phyloP scores from a whole-genome alignment of 2,329 filamentous ascomycete genomes.

The Diaporthe ilicicola region DNA sequence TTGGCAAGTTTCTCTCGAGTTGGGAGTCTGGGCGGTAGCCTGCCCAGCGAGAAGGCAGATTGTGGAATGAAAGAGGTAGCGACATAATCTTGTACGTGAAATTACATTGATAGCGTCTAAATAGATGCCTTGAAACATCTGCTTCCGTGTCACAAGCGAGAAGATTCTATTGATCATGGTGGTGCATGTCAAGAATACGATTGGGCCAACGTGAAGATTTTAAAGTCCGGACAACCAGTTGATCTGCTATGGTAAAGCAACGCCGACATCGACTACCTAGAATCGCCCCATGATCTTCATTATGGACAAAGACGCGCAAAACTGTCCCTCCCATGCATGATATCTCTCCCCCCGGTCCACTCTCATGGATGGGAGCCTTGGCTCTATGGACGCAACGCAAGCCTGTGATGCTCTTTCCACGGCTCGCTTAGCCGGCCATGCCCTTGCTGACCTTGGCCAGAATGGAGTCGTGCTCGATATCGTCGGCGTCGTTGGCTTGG shows the following conservation, averaged over 20 bases:
- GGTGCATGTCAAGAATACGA: neutral
- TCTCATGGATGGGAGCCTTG: conserved; percentile 11
- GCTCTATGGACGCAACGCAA: conserved; percentile 31
- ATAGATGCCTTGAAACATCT: neutral
- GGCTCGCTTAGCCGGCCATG: conserved; percentile 47
- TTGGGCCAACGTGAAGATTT: neutral
- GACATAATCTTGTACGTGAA: neutral
- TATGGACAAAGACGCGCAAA: conserved; percentile 31
- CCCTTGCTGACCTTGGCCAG: conserved; percentile 73
- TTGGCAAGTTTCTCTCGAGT: conserved; percentile 72
- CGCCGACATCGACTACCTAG: conserved; percentile 28
- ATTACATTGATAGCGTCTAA: neutral
- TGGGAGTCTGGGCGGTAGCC: conserved; percentile 60
- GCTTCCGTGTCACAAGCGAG: neutral
- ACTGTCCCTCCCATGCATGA: conserved; percentile 25
- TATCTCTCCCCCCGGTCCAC: neutral
- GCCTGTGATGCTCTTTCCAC: conserved; percentile 10
- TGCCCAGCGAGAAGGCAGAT: neutral
- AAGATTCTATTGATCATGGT: too few species aligned
- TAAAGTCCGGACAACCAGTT: conserved; percentile 26
- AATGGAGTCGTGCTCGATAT: conserved; percentile 80
- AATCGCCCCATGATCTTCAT: conserved; percentile 27
- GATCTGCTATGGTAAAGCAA: conserved; percentile 32
- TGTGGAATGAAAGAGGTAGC: neutral
- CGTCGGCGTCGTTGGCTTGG: conserved; percentile 84